A percentile compares a stretch with the other conserved stretches of the same genome.
Conservation (phyloP, 1,284 basidiomycete genomes). For the Trichosporon inkin region DNA sequence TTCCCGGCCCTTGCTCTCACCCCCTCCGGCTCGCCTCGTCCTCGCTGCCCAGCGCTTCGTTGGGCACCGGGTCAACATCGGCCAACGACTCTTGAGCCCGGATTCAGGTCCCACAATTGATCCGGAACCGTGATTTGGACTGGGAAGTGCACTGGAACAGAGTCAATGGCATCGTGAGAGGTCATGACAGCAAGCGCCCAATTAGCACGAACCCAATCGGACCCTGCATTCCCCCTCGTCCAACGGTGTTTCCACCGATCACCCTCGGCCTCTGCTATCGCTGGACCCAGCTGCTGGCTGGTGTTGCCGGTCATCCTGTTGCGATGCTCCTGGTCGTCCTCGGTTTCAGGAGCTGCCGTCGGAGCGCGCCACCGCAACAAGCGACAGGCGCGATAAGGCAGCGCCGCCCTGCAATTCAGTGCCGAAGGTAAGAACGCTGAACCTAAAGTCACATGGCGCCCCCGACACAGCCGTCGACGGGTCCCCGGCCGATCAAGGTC, state of each 20-base stretch:
- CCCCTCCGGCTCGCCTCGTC: too few species aligned
- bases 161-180: background rate
- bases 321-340: background rate
- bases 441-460: background rate
- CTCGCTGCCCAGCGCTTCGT: too few species aligned
- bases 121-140: slow-evolving; percentile 1
- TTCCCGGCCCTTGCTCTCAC: too few species aligned
- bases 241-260: slow-evolving; percentile 1
- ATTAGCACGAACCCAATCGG: background rate
- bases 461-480: background rate
- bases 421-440: too few species aligned
- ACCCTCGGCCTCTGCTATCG: background rate
- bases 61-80: too few species aligned
- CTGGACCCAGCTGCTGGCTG: background rate
- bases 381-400: too few species aligned
- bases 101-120: background rate
- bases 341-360: background rate
- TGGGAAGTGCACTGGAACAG: slow-evolving; percentile 6
- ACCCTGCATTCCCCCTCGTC: slow-evolving; percentile 4
- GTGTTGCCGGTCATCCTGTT: background rate
- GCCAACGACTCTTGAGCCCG: too few species aligned
- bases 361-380: too few species aligned
- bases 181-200: slow-evolving; percentile 2
- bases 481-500: background rate
- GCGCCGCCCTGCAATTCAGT: too few species aligned